phyloP scores from a whole-genome alignment of 495 filamentous ascomycete genomes.

The Penicillium simplicissimum region DNA sequence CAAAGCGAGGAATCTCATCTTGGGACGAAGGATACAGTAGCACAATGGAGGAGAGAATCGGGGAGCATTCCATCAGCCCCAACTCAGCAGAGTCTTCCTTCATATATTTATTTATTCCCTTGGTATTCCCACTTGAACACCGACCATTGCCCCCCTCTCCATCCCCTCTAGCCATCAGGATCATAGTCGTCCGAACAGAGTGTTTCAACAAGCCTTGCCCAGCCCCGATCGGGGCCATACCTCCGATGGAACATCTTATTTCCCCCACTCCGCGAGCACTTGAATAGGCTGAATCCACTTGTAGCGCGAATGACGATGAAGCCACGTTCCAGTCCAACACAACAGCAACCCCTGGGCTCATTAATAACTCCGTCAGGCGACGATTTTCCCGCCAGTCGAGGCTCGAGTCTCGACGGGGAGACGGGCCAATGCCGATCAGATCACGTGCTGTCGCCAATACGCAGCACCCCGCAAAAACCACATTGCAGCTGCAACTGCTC shows the following conservation, averaged over 20 bases:
- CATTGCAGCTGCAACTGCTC: not conserved
- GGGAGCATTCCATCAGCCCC: not conserved
- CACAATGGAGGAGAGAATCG: not conserved
- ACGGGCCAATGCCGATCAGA: not conserved
- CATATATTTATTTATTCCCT: not conserved
- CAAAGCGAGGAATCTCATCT: constrained; percentile 15
- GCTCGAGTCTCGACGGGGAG: not conserved
- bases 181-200: not conserved
- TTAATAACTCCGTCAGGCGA: not conserved
- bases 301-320: not conserved
- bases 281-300: constrained; percentile 1
- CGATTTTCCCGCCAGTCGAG: not conserved
- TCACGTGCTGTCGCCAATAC: constrained; percentile 2
- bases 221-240: constrained; percentile 4
- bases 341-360: constrained; percentile 9
- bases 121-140: not conserved
- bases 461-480: not conserved
- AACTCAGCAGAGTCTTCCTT: not conserved
- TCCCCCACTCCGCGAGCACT: not conserved
- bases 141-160: not conserved
- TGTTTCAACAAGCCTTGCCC: constrained; percentile 5
- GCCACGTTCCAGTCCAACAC: not conserved
- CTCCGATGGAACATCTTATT: constrained; percentile 2
- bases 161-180: not conserved
- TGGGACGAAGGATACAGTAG: not conserved